These are phyloP conservation scores for Hypomontagnella monticulosa DNA, from an alignment of 495 filamentous ascomycete species.

Conservation along the genomic window DNA sequence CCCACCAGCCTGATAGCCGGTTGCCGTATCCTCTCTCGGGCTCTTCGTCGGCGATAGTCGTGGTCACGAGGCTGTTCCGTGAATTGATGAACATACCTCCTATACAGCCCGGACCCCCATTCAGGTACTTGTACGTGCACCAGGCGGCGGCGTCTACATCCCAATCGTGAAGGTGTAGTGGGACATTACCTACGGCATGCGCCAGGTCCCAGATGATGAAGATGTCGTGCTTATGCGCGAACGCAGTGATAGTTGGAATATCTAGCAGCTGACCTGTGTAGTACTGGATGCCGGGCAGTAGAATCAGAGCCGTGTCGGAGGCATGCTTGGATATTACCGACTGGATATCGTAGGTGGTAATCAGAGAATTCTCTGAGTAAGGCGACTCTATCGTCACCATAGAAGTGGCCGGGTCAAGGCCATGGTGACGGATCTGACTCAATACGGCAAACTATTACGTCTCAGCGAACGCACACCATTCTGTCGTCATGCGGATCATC, in stretches of 20 bases:
- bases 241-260: slow-evolving; percentile 81
- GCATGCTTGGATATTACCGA: slow-evolving; percentile 80
- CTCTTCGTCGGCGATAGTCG: slow-evolving; percentile 45
- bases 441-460: slow-evolving; percentile 80
- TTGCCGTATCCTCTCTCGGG: slow-evolving; percentile 55
- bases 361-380: slow-evolving; percentile 57
- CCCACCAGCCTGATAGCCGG: slow-evolving; percentile 91
- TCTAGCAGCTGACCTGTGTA: slow-evolving; percentile 94
- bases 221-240: slow-evolving; percentile 79
- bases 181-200: slow-evolving; percentile 92
- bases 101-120: slow-evolving; percentile 87
- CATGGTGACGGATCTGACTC: slow-evolving; percentile 85
- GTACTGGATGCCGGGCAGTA: slow-evolving; percentile 93
- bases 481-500: slow-evolving; percentile 27
- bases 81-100: slow-evolving; percentile 89
- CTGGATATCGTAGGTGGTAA: slow-evolving; percentile 79
- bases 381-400: slow-evolving; percentile 80
- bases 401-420: slow-evolving; percentile 69
- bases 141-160: slow-evolving; percentile 95
- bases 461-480: slow-evolving; percentile 30
- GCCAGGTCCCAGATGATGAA: slow-evolving; percentile 94
- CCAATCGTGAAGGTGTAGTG: slow-evolving; percentile 86
- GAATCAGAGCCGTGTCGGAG: slow-evolving; percentile 76
- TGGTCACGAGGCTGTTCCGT: slow-evolving; percentile 67
- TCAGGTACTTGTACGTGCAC: slow-evolving; percentile 98